Evolutionary conservation across 306 rosid genomes (phyloP), one percentile per base, ranked within the genome.

Genomic region (Vigna nakashimae): DNA sequence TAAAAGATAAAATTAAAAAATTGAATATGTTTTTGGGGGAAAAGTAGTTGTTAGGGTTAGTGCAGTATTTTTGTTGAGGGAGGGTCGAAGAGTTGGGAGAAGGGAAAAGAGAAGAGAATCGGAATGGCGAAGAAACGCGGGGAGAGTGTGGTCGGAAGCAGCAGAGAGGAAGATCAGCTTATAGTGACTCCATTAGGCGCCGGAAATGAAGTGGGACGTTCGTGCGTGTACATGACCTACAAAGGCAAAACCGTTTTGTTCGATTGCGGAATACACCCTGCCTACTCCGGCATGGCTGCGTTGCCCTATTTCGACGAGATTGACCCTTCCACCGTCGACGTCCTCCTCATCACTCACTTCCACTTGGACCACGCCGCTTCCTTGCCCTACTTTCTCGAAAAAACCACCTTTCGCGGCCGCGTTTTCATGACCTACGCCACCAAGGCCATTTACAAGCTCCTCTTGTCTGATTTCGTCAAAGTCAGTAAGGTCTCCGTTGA

Each of bases 361-460:
- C 98, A 95, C 82, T 81, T 95, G 87, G 98, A 95, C 75, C 98
- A 95, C 53, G 92, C 98, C 1, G 97, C 97, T 1, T 95, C 98
- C 26, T 82, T 95, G 18, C 98, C 98, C n/a, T 95, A 95, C 78
- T 92, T 95, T 57, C 84, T 95, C 34, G 89, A 95, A 82, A 94
- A 92, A 89, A 94, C 98, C 7, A 92, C 98, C 5, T 94, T 94
- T 93, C 76, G 71, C 71, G 98, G 98, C 26, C 89, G 97, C 3
- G 98, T 94, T 1, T 94, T 95, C 78, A 95, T 95, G 98, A 95
- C 98, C 13, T 95, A 95, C 62, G 97, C 98, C 0, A 95, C 98
- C 28, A 95, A 95, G 71, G 97, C 97, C 12, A 94, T 94, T 82
- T 92, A 92, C 88, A 92, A 89, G 85, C 76, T 94, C 80, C 90